These are phyloP conservation scores for Sugiyamaella japonica DNA, from an alignment of 1,139 yeast genomes.

Conservation along the genomic window DNA sequence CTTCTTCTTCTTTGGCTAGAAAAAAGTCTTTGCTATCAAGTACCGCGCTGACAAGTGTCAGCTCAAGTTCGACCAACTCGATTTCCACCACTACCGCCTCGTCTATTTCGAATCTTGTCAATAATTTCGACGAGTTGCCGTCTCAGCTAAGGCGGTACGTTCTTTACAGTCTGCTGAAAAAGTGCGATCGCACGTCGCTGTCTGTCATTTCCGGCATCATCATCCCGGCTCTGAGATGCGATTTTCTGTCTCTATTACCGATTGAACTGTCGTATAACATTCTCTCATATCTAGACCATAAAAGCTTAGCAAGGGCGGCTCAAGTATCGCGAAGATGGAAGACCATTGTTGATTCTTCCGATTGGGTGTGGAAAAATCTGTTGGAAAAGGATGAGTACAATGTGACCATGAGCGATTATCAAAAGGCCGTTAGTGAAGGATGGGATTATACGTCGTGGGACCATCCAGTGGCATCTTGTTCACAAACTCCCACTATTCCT, in stretches of 20 bases:
- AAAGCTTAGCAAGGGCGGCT: slow-evolving; percentile 61
- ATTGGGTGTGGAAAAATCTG: slow-evolving; percentile 45
- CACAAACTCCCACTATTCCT: slow-evolving; percentile 16
- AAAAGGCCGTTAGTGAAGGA: slow-evolving; percentile 36
- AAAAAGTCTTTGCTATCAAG: neutral
- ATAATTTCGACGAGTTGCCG: slow-evolving; percentile 40
- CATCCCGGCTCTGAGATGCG: slow-evolving; percentile 65
- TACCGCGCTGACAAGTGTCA: neutral
- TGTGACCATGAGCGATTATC: slow-evolving; percentile 32
- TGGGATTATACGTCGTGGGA: slow-evolving; percentile 41
- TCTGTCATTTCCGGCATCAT: slow-evolving; percentile 65
- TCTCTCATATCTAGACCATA: slow-evolving; percentile 63
- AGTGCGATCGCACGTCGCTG: slow-evolving; percentile 64
- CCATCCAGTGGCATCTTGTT: slow-evolving; percentile 23
- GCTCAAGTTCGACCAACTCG: neutral
- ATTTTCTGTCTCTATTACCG: slow-evolving; percentile 70
- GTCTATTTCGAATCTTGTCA: slow-evolving; percentile 36
- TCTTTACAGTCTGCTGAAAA: slow-evolving; percentile 63
- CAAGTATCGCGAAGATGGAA: slow-evolving; percentile 74
- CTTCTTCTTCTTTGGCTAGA: neutral
- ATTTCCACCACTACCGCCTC: slow-evolving; percentile 16
- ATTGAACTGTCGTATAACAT: slow-evolving; percentile 71
- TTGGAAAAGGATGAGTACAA: slow-evolving; percentile 38
- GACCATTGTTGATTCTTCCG: slow-evolving; percentile 55
- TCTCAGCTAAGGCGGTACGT: slow-evolving; percentile 38